phyloP scores from a whole-genome alignment of 1,284 basidiomycete species.

The Apiotrichum domesticum region DNA sequence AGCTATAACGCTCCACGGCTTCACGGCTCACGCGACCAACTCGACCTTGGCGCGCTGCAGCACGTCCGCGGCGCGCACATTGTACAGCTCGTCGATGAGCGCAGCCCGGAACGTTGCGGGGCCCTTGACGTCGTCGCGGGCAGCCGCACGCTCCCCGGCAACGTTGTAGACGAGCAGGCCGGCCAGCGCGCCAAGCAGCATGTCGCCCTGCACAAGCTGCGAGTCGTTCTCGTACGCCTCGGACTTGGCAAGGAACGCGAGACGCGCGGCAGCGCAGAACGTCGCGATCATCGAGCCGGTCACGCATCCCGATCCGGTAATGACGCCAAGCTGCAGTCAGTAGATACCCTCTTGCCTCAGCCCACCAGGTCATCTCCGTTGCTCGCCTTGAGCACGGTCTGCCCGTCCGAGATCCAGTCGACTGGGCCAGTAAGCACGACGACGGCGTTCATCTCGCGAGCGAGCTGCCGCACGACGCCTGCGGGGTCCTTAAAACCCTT shows the following conservation, averaged over 20 bases:
- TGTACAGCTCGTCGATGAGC: constrained; percentile 73
- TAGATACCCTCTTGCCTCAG: background rate
- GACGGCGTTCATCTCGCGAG: constrained; percentile 74
- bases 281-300: constrained; percentile 53
- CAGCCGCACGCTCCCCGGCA: constrained; percentile 73
- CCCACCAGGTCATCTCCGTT: constrained; percentile 66
- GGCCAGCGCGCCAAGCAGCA: constrained; percentile 65
- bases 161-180: constrained; percentile 76
- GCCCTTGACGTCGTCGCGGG: constrained; percentile 64
- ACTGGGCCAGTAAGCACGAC: constrained; percentile 73
- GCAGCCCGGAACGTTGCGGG: constrained; percentile 83
- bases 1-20: background rate
- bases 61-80: constrained; percentile 57
- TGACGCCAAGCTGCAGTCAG: constrained; percentile 55
- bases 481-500: constrained; percentile 68
- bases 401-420: constrained; percentile 85
- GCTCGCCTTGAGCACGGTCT: constrained; percentile 57
- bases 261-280: constrained; percentile 66
- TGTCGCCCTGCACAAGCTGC: constrained; percentile 60
- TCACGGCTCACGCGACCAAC: constrained; percentile 12
- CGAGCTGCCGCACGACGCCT: constrained; percentile 62
- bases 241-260: constrained; percentile 22
- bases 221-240: constrained; percentile 22
- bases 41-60: constrained; percentile 52
- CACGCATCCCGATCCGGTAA: constrained; percentile 89